phyloP scores from a whole-genome alignment of 1,284 basidiomycete species.

The Kalmanozyma brasiliensis region DNA sequence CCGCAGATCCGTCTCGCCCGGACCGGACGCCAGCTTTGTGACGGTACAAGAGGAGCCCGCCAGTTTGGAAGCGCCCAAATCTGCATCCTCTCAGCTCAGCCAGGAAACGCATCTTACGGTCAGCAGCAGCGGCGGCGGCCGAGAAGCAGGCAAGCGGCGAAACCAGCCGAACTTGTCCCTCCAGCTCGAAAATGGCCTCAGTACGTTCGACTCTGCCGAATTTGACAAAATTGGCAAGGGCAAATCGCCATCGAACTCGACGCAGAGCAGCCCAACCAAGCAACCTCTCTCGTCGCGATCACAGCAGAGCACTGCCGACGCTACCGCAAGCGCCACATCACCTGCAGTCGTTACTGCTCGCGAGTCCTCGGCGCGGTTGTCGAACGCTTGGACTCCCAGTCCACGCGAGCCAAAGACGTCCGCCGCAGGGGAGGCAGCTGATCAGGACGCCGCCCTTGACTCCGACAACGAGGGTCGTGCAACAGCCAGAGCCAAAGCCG shows the following conservation, averaged over 20 bases:
- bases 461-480: constrained; percentile 42
- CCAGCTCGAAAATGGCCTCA: constrained; percentile 59
- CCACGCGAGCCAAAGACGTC: constrained; percentile 14
- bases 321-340: constrained; percentile 21
- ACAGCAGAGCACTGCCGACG: constrained; percentile 20
- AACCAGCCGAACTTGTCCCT: constrained; percentile 56
- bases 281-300: constrained; percentile 28
- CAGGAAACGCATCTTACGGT: constrained; percentile 34
- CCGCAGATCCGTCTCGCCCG: constrained; percentile 29
- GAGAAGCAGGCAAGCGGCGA: constrained; percentile 31
- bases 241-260: constrained; percentile 28
- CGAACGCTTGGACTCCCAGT: constrained; percentile 32
- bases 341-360: constrained; percentile 23
- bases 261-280: constrained; percentile 28
- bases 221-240: constrained; percentile 51
- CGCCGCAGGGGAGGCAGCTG: constrained; percentile 1
- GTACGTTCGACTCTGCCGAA: constrained; percentile 55
- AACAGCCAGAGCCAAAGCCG: constrained; percentile 21
- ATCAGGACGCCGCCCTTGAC: constrained; percentile 22
- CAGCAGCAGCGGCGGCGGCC: constrained; percentile 28
- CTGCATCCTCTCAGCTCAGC: constrained; percentile 43
- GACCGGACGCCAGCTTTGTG: constrained; percentile 29
- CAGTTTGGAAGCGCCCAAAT: constrained; percentile 26
- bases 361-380: constrained; percentile 27
- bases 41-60: constrained; percentile 32